Conservation (phyloP, 2,329 filamentous ascomycete species). For the Alternaria sp. region DNA sequence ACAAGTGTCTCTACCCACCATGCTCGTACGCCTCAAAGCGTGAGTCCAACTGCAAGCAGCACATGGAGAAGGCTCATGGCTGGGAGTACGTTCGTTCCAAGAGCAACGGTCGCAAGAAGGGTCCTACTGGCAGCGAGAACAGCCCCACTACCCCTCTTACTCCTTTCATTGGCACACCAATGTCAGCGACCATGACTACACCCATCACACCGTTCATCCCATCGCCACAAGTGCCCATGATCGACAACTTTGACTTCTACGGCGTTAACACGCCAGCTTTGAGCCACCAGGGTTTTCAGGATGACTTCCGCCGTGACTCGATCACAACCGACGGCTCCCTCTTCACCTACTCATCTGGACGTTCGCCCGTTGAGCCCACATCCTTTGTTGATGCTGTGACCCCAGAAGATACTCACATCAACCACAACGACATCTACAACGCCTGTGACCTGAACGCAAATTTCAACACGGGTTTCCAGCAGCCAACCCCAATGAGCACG, state of each 20-base stretch:
- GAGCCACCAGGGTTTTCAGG: constrained; percentile 40
- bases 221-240: constrained; percentile 54
- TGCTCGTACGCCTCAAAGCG: constrained; percentile 96
- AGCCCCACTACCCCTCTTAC: constrained; percentile 46
- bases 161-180: constrained; percentile 49
- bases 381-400: constrained; percentile 56
- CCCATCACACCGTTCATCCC: constrained; percentile 52
- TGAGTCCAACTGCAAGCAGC: constrained; percentile 96
- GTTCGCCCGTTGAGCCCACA: constrained; percentile 53
- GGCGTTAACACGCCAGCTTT: constrained; percentile 46
- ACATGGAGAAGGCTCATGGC: constrained; percentile 96
- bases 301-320: constrained; percentile 50
- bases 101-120: constrained; percentile 72
- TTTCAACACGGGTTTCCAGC: constrained; percentile 67
- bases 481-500: constrained; percentile 60
- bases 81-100: constrained; percentile 94
- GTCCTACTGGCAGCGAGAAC: constrained; percentile 33
- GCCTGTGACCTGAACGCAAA: constrained; percentile 66
- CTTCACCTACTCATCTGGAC: constrained; percentile 52
- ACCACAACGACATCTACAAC: constrained; percentile 67
- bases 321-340: constrained; percentile 48
- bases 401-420: constrained; percentile 61
- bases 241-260: constrained; percentile 44
- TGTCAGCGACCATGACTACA: constrained; percentile 46
- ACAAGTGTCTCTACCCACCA: constrained; percentile 80